Evolutionary conservation across 2,329 filamentous ascomycete genomes (phyloP), one percentile per base, ranked within the genome.

Genomic region (Ophiostoma sp.): DNA sequence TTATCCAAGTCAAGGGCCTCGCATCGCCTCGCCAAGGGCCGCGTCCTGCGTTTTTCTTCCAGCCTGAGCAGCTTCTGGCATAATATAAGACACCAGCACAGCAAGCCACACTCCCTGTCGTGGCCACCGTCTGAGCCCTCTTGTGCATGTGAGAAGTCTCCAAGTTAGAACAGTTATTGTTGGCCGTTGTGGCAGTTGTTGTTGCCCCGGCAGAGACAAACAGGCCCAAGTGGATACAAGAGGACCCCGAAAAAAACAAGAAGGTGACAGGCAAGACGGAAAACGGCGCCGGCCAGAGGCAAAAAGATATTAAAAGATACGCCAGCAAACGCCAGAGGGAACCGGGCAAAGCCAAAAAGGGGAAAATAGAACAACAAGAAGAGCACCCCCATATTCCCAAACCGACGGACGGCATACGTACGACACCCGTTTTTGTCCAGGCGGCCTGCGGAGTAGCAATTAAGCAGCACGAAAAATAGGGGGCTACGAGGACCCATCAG

Each of bases 401-500:
- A n/a, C 17, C 17, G 25, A 31, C 42, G 17, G 25, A 31, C 42
- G 17, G 64, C 42, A 68, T 33, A 66, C 36, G 61, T 66, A 28
- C 36, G 36, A 61, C 50, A 50, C 9, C 19, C 48, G 66, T 28
- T 19, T 19, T 25, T 72, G 31, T 31, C 28, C 45, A 33, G 50
- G 36, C 45, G n/a, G 64, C 28, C 15, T 66, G 48, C 52, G 25
- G 50, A 55, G 31, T 19, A 64, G 39, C 71, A 69, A 45, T 42
- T 15, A 31, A 70, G 17, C 57, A 73, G 45, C 33, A 59, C 33
- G 9, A 33, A 59, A 73, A 71, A 69, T 42, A 70, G 33, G 72
- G 72, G 72, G 69, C 69, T 69, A 59, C 66, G n/a, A 8, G 63
- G 69, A 69, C 64, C 72, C 72, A 74, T 74, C 28, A 39, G 48